Base-by-base conservation (phyloP, 2,329 filamentous ascomycete genomes). In the Aspergillus sp. region DNA sequence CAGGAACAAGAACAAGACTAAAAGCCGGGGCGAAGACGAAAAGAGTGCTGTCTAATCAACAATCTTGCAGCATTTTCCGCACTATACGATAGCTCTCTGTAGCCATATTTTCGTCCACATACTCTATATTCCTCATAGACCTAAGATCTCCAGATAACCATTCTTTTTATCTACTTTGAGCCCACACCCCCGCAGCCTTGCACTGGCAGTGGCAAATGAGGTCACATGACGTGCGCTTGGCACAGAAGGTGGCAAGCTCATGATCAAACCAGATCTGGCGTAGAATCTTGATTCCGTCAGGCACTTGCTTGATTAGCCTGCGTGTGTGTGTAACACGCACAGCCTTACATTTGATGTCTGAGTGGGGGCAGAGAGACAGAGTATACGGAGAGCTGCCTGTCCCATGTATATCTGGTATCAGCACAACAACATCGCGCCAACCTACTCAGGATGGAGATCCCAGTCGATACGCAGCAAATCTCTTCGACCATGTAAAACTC, bases 31-130 rank as follows among this genome's bases (percentile, higher is more conserved):
- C 54, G 59, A 56, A 43, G 52, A 65, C 28, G 63, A 65, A n/a
- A 69, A 64, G 47, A 66, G 59, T 51, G 59, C 68, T 54, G 67
- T 63, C 51, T 68, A 38, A 46, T 38, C n/a, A 43, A 45, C 22
- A 9, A 51, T 1, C 11, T 5, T 13, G 13, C 34, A 41, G 13
- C 34, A 15, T 41, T 41, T 11, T 41, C 15, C 34, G 2, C 15
- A 41, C 34, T 17, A 13, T 15, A 5, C 34, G 15, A 13, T 15
- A 15, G 11, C 9, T 41, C 15, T 15, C 11, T 41, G 34, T 17
- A 41, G 34, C 9, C 11, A 41, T 41, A 41, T 15, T 15, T 15
- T 41, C 34, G 51, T 45, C 53, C 25, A 28, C 25, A 28, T 28
- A 28, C 25, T 28, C 25, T 28, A 7, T 30, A 15, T 47, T 30